Evolutionary conservation across 2,329 filamentous ascomycete genomes (phyloP), one percentile per base, ranked within the genome.

Genomic region (Monosporascus sp.): DNA sequence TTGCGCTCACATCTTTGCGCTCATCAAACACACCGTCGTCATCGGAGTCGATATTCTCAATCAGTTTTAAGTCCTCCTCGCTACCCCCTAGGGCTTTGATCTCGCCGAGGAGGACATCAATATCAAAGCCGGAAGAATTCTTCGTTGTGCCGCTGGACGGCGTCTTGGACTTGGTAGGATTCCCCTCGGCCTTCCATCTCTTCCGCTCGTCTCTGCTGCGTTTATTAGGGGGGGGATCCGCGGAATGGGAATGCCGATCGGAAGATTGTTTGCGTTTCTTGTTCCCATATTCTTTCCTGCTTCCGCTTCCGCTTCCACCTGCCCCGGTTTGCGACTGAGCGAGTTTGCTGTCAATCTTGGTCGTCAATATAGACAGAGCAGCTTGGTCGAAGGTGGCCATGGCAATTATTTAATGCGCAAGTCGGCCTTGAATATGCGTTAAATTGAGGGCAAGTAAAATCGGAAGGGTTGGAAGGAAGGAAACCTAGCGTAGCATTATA

Each of bases 71-170:
- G 57, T 88, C 85, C 43, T 82, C 75, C 66, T 87, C 81, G 50
- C 85, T 82, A 15, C 85, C 85, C 3, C 84, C 85, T 2, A 88
- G 72, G 15, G 81, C 82, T 58, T 77, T 74, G 56, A 88, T 88
- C 62, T 88, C 85, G 52, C 82, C 77, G 7, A 88, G 70, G 5
- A 88, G 70, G 14, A 68, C 65, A 27, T 58, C 61, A 15, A 18
- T 15, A n/a, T 46, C 22, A 14, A 17, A 6, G n/a, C 3, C 14
- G 1, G 14, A 17, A 39, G 54, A 54, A 35, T 72, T 70, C 44
- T 63, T 64, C 24, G 63, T 57, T 24, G 52, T 46, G n/a, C 52
- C 37, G 25, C 47, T 47, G 31, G 49, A 55, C 17, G 60, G 47
- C 44, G 51, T 55, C 20, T 53, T 48, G 8, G 47, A 20, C 43